These are phyloP conservation scores for Globisporangium irregulare DNA, from an alignment of 352 stramenopile genomes.

Conservation along the genomic window DNA sequence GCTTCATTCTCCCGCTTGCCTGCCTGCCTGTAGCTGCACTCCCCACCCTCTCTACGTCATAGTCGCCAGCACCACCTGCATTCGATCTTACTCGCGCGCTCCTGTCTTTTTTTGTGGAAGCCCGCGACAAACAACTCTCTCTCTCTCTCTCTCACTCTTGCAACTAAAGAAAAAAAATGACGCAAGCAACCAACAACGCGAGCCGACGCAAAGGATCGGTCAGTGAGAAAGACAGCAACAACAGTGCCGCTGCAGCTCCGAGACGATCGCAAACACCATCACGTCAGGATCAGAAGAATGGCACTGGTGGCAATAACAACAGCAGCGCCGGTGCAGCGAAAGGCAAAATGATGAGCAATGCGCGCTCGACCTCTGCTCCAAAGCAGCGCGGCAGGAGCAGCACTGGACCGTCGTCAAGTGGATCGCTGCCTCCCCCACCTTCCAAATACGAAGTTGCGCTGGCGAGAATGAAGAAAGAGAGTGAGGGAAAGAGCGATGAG, in stretches of 20 bases:
- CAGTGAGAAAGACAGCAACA: slow-evolving; percentile 10
- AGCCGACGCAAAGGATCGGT: slow-evolving; percentile 17
- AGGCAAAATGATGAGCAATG: background rate
- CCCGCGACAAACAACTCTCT: background rate
- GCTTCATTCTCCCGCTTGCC: background rate
- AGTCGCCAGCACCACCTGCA: too few species aligned
- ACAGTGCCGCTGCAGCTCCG: background rate
- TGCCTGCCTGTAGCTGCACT: slow-evolving; percentile 2
- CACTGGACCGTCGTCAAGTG: background rate
- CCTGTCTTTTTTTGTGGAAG: background rate
- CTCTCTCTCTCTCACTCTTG: background rate
- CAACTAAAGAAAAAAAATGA: background rate
- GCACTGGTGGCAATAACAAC: slow-evolving; percentile 4
- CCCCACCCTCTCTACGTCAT: background rate
- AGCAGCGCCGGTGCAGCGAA: background rate
- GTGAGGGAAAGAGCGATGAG: slow-evolving; percentile 33
- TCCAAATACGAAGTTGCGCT: slow-evolving; percentile 33
- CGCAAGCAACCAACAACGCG: slow-evolving; percentile 9
- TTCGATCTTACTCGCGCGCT: background rate
- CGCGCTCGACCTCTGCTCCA: slow-evolving; percentile 16
- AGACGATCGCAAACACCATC: slow-evolving; percentile 16
- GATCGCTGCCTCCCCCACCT: background rate
- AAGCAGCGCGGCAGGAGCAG: slow-evolving; percentile 19
- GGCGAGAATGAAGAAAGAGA: slow-evolving; percentile 29
- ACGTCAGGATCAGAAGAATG: slow-evolving; percentile 14